Evolutionary conservation across 345 rosid species (phyloP).

Genomic region (Pseudoturritis turrita): DNA sequence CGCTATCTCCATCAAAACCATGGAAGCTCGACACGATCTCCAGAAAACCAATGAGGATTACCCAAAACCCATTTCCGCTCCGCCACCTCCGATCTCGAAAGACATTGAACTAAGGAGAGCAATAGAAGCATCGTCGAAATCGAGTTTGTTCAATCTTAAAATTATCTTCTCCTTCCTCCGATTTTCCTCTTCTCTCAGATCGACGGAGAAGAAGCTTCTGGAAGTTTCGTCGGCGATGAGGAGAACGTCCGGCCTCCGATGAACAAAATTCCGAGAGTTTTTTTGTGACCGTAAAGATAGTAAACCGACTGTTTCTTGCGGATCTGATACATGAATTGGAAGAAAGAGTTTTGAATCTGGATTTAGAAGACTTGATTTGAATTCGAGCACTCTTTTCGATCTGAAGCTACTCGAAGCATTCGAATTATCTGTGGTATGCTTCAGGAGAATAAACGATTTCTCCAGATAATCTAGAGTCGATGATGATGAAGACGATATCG

Average conservation of each 20-base stretch:
- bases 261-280: constrained; percentile 20
- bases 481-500: constrained; percentile 16
- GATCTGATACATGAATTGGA: constrained; percentile 19
- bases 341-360: constrained; percentile 37
- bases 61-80: too few species aligned
- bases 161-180: too few species aligned
- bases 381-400: constrained; percentile 65
- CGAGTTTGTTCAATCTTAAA: too few species aligned
- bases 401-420: constrained; percentile 72
- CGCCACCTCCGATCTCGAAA: too few species aligned
- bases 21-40: too few species aligned
- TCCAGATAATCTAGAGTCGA: not conserved
- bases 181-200: too few species aligned
- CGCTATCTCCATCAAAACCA: too few species aligned
- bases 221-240: constrained; percentile 17
- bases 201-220: constrained; percentile 35
- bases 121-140: too few species aligned
- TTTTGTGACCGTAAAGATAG: not conserved
- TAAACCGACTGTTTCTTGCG: not conserved
- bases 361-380: constrained; percentile 68
- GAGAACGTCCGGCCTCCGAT: constrained; percentile 53
- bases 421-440: constrained; percentile 49
- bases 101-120: too few species aligned
- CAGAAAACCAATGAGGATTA: too few species aligned
- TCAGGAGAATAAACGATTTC: constrained; percentile 36